These are phyloP conservation scores for Zangia roseola DNA, from an alignment of 768 basidiomycete species.

Conservation along the genomic window DNA sequence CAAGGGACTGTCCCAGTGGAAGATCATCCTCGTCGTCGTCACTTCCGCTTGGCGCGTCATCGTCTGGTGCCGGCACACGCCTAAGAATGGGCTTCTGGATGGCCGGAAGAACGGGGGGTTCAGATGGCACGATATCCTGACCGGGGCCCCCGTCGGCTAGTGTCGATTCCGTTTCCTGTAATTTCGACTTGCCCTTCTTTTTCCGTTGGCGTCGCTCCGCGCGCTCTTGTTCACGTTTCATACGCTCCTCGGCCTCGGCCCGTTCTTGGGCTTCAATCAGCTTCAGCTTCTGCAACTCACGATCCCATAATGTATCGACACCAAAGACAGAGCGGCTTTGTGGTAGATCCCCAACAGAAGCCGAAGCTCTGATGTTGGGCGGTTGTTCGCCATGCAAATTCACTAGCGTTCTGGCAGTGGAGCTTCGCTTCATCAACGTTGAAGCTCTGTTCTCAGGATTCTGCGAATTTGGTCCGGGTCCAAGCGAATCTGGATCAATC, in stretches of 20 bases:
- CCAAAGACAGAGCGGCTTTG: constrained; percentile 84
- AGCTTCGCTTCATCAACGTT: constrained; percentile 46
- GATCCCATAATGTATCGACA: constrained; percentile 90
- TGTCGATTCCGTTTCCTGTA: constrained; percentile 40
- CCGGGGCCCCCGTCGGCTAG: constrained; percentile 32
- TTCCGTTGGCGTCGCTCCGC: constrained; percentile 36
- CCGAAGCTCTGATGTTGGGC: constrained; percentile 30
- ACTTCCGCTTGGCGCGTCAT: constrained; percentile 49
- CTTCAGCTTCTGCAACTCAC: constrained; percentile 78
- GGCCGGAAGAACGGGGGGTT: constrained; percentile 33
- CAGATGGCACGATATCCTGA: constrained; percentile 26
- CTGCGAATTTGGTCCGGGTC: constrained; percentile 46
- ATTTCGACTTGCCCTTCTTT: constrained; percentile 44
- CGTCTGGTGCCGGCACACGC: constrained; percentile 30
- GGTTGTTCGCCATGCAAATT: constrained; percentile 50
- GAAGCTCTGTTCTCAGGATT: constrained; percentile 44
- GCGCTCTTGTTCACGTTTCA: constrained; percentile 45
- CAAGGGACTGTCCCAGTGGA: constrained; percentile 20
- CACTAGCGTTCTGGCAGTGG: constrained; percentile 64
- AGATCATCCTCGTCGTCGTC: constrained; percentile 46
- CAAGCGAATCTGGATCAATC: constrained; percentile 68
- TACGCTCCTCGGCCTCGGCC: constrained; percentile 51
- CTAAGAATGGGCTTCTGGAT: constrained; percentile 35
- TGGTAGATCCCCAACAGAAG: constrained; percentile 34
- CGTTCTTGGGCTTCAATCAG: constrained; percentile 72